A percentile compares a stretch with the other conserved stretches of the same genome.
Evolutionary conservation across 192 early-diverging fungal genomes (phyloP).

Genomic region (Neocallimastix lanati): DNA sequence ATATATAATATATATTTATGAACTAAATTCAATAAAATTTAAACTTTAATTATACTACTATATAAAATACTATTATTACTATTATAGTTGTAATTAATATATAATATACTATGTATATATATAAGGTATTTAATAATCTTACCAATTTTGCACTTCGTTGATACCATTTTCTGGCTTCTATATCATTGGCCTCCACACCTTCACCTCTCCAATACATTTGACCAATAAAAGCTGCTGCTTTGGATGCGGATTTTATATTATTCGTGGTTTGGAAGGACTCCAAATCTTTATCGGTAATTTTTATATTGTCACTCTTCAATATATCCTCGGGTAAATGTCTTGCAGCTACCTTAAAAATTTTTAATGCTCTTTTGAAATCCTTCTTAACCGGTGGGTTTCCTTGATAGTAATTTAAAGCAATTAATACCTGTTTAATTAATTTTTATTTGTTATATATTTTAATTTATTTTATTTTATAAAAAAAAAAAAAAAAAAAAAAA

Average conservation of each 20-base stretch:
- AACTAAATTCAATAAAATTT: too few relatives aligned
- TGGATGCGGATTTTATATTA: conserved; percentile 25
- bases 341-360: conserved; percentile 35
- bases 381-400: not conserved
- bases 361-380: conserved; percentile 20
- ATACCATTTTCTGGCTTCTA: conserved; percentile 61
- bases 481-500: too few relatives aligned
- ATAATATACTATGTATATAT: too few relatives aligned
- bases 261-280: not conserved
- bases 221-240: conserved; percentile 65
- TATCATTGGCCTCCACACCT: conserved; percentile 39
- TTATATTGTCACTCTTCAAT: not conserved
- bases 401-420: not conserved
- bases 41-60: too few relatives aligned
- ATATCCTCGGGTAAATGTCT: conserved; percentile 18
- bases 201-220: conserved; percentile 85
- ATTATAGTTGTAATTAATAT: too few relatives aligned
- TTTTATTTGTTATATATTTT: too few relatives aligned
- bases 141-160: conserved; percentile 28
- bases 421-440: not conserved
- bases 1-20: too few relatives aligned
- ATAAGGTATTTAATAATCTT: too few relatives aligned
- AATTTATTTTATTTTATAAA: too few relatives aligned
- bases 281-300: not conserved
- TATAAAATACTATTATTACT: too few relatives aligned